Base-by-base conservation (phyloP, 2,329 filamentous ascomycete genomes). In the Paracamarosporium sp. region DNA sequence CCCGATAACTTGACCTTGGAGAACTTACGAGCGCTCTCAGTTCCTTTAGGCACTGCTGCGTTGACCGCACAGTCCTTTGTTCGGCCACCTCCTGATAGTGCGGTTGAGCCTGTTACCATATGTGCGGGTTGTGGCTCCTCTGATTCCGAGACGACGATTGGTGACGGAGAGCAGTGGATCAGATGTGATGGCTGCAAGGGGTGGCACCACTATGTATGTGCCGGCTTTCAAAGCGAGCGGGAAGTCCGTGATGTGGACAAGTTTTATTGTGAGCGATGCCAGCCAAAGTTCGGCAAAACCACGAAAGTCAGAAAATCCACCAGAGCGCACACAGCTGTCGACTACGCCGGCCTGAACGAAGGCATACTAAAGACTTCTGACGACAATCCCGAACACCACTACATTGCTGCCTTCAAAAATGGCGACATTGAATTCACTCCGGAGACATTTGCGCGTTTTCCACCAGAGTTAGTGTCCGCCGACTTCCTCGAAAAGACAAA, bases 141-240 rank as follows among this genome's bases (percentile, higher is more conserved):
- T 31, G 80, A 85, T 44, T 81, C 85, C 20, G 81, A 83, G 50
- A 80, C 82, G 33, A 73, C 79, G 22, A 80, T 81, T 31, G 80
- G 78, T 11, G 85, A 86, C 52, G 79, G 81, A 57, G 84, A 88
- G 61, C 81, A 85, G 53, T 90, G 88, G 88, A 88, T 90, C 60
- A 85, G 83, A 40, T 90, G 88, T 69, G 87, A 90, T 71, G 87
- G 86, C 25, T 90, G 88, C 75, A 87, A 88, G 68, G 81, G 81
- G 55, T 90, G 88, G 88, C 89, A 86, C 67, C 88, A 90, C 74
- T 86, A 86, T 58, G 82, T 86, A 52, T 90, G 88, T 70, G 87
- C 87, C 48, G 87, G 86, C 3, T 88, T 90, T 73, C 86, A 85
- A 69, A 88, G 82, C 64, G 85, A 86, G 62, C 80, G 84, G 25